These are phyloP conservation scores for Labyrinthula sp. DNA, from an alignment of 352 stramenopile genomes.

Conservation along the genomic window DNA sequence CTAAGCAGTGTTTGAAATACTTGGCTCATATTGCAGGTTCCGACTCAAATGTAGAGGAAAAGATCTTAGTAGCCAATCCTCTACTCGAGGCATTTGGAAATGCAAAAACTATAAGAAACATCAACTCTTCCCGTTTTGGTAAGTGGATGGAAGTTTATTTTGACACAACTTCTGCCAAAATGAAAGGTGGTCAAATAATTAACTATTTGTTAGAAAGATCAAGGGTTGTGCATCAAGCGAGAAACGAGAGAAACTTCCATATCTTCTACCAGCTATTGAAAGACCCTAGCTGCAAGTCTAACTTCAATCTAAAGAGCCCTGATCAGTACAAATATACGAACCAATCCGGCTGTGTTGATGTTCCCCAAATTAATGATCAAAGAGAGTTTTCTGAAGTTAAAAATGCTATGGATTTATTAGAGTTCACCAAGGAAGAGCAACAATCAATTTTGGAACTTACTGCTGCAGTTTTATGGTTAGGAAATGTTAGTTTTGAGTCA, in stretches of 20 bases:
- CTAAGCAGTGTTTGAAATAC: conserved; percentile 84
- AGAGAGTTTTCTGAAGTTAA: conserved; percentile 7
- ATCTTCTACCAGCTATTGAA: conserved; percentile 59
- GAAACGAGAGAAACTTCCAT: conserved; percentile 66
- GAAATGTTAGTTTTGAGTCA: conserved; percentile 20
- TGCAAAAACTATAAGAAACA: conserved; percentile 79
- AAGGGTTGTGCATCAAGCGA: conserved; percentile 50
- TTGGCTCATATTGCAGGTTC: conserved; percentile 52
- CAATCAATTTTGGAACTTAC: conserved; percentile 17
- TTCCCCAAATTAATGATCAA: conserved; percentile 21
- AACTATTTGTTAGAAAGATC: conserved; percentile 73
- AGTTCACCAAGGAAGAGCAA: conserved; percentile 1
- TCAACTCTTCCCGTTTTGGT: conserved; percentile 83
- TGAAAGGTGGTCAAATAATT: conserved; percentile 58
- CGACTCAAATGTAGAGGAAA: conserved; percentile 29
- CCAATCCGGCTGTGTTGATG: not conserved
- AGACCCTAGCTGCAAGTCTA: conserved; percentile 3
- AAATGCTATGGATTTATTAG: conserved; percentile 22
- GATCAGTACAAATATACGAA: conserved; percentile 21
- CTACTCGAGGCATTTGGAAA: conserved; percentile 98
- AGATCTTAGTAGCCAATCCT: conserved; percentile 86
- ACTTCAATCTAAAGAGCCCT: conserved; percentile 6
- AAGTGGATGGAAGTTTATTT: conserved; percentile 93
- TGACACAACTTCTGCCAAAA: conserved; percentile 37
- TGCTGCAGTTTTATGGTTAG: conserved; percentile 13